These are phyloP conservation scores for Begonia masoniana DNA, from an alignment of 306 rosid species.

Conservation along the genomic window DNA sequence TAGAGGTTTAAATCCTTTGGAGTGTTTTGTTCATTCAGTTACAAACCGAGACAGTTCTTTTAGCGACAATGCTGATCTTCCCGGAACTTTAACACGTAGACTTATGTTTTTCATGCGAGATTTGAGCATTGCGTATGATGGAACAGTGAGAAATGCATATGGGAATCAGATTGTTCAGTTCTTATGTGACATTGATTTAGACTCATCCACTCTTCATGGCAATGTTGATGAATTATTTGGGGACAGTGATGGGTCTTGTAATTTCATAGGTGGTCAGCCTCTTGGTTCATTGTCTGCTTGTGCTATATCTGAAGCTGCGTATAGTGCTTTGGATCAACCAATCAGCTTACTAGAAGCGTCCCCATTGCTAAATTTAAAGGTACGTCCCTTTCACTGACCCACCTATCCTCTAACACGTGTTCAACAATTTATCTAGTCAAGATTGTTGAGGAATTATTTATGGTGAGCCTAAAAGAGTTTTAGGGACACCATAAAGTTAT, in stretches of 20 bases:
- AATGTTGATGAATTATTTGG: slow-evolving; percentile 1
- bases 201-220: slow-evolving; percentile 11
- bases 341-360: slow-evolving; percentile 86
- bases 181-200: slow-evolving; percentile 28
- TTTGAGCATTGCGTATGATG: slow-evolving; percentile 63
- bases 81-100: slow-evolving; percentile 74
- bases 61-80: slow-evolving; percentile 91
- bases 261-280: slow-evolving; percentile 49
- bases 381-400: slow-evolving; percentile 10
- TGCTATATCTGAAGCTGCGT: slow-evolving; percentile 95
- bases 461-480: no score
- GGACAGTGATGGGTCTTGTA: slow-evolving; percentile 12
- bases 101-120: slow-evolving; percentile 93
- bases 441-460: background rate
- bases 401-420: background rate
- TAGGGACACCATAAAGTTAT: no score
- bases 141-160: slow-evolving; percentile 79
- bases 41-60: slow-evolving; percentile 78
- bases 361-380: slow-evolving; percentile 81
- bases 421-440: background rate
- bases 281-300: slow-evolving; percentile 88
- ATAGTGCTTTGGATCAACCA: slow-evolving; percentile 94
- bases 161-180: slow-evolving; percentile 76
- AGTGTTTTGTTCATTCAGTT: slow-evolving; percentile 91
- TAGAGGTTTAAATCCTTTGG: slow-evolving; percentile 80